phyloP scores from a whole-genome alignment of 2,329 filamentous ascomycete genomes.

The Lasiodiplodia theobromae region DNA sequence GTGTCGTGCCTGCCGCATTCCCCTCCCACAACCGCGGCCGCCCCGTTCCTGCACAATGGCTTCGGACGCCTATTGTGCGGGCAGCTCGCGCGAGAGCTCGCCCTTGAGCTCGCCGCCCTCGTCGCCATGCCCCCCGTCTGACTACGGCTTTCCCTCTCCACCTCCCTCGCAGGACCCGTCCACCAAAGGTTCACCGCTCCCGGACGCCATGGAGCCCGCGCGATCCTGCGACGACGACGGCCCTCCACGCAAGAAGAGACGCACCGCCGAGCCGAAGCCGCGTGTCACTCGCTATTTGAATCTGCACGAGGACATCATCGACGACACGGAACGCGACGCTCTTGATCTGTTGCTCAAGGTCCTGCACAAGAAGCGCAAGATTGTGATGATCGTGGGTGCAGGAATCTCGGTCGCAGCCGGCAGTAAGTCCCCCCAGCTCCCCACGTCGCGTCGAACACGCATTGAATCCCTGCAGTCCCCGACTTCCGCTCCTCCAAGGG shows the following conservation, averaged over 20 bases:
- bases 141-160: conserved; percentile 45
- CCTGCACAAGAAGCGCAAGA: conserved; percentile 89
- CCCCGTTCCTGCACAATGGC: conserved; percentile 40
- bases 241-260: conserved; percentile 76
- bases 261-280: conserved; percentile 67
- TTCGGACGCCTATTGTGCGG: conserved; percentile 35
- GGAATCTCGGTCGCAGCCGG: conserved; percentile 97
- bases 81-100: conserved; percentile 38
- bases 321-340: conserved; percentile 64
- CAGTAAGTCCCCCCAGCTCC: conserved; percentile 63
- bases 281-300: conserved; percentile 86
- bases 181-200: conserved; percentile 53
- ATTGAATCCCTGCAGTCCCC: conserved; percentile 67
- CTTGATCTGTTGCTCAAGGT: conserved; percentile 76
- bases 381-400: conserved; percentile 94
- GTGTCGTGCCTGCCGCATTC: conserved; percentile 32
- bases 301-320: conserved; percentile 50
- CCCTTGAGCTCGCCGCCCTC: conserved; percentile 51
- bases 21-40: conserved; percentile 26
- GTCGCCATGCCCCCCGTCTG: conserved; percentile 43
- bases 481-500: conserved; percentile 94
- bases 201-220: conserved; percentile 53
- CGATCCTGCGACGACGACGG: conserved; percentile 62
- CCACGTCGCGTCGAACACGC: conserved; percentile 34
- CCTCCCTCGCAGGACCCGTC: conserved; percentile 56